A percentile compares a stretch with the other conserved stretches of the same genome.
phyloP scores from a whole-genome alignment of 2,329 filamentous ascomycete genomes.

The Pseudocercospora cruenta region DNA sequence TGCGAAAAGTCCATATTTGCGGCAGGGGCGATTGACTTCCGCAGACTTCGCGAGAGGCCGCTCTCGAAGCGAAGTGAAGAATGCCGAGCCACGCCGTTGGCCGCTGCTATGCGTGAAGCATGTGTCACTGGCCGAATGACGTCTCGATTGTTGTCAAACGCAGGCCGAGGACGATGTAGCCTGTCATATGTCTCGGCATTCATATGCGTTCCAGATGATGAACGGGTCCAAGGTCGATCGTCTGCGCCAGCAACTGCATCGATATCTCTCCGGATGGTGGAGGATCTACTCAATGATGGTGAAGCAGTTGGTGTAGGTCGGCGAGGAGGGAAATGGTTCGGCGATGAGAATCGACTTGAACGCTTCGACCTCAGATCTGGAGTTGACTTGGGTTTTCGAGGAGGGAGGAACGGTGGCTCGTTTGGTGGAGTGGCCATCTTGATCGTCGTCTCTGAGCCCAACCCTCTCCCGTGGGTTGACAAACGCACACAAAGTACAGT shows the following conservation, averaged over 20 bases:
- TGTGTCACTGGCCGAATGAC: slow-evolving; percentile 7
- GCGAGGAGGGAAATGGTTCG: slow-evolving; percentile 23
- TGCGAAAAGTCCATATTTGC: slow-evolving; percentile 17
- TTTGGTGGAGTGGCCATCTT: slow-evolving; percentile 7
- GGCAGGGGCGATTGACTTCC: slow-evolving; percentile 18
- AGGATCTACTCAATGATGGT: not conserved
- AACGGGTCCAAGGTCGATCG: slow-evolving; percentile 16
- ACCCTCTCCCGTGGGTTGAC: not conserved
- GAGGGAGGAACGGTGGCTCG: slow-evolving; percentile 13
- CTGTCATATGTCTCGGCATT: slow-evolving; percentile 9
- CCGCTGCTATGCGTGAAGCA: slow-evolving; percentile 1
- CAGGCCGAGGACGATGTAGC: not conserved
- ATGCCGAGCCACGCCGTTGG: slow-evolving; percentile 20
- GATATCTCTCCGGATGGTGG: not conserved
- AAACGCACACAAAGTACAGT: slow-evolving; percentile 1
- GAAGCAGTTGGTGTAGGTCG: slow-evolving; percentile 15
- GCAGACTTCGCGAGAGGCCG: slow-evolving; percentile 14
- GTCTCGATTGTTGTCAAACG: slow-evolving; percentile 6
- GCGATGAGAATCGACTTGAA: slow-evolving; percentile 15
- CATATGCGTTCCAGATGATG: slow-evolving; percentile 19
- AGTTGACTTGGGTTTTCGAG: slow-evolving; percentile 23
- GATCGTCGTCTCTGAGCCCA: slow-evolving; percentile 2
- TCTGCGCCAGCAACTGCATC: slow-evolving; percentile 13
- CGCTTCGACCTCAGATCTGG: slow-evolving; percentile 20
- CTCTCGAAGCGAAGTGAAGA: slow-evolving; percentile 30